Evolutionary conservation across 1,139 yeast genomes (phyloP), one percentile per base, ranked within the genome.

Genomic region (Hansenula anomala): DNA sequence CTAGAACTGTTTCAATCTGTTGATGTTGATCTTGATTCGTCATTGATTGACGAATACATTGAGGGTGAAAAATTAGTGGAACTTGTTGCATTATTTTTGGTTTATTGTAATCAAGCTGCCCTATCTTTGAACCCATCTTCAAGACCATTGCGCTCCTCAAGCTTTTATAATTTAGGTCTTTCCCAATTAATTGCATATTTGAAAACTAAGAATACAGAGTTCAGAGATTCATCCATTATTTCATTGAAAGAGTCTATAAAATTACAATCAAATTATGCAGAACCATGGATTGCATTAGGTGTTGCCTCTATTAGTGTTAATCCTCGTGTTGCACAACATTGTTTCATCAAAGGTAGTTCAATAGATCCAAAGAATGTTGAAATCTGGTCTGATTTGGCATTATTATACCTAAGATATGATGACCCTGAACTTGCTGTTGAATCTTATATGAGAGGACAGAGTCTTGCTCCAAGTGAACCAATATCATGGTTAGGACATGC

Each of bases 401-500:
- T 85, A 7, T 66, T 92, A 30, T 90, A 86, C 49, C 64, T 90
- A 45, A 69, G 75, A 34, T 71, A 73, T 44, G 82, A 81, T 6
- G 97, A 90, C 55, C 52, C 70, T 6, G 80, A 75, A 37, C 71
- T 92, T 33, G 94, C 97, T 0, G 72, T 73, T 37, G 81, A 83
- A 45, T 80, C 95, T 0, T 79, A 85, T 46, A 65, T 72, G 35
- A 74, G 87, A 48, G 83, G 95, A 0, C 94, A 87, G 49, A 79
- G 95, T 15, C 67, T 86, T 11, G 84, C 92, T 3, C 97, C 98
- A 1, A 84, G 80, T 38, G 74, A 71, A 41, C 70, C 86, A 0
- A 68, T 69, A n/a, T 75, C 96, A 0, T 92, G 98, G 97, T 59
- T 86, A 29, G 96, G 96, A 1, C 78, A 82, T 54, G 97, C 96